Base-by-base conservation (phyloP, 495 filamentous ascomycete species). In the Talaromyces thailandensis region DNA sequence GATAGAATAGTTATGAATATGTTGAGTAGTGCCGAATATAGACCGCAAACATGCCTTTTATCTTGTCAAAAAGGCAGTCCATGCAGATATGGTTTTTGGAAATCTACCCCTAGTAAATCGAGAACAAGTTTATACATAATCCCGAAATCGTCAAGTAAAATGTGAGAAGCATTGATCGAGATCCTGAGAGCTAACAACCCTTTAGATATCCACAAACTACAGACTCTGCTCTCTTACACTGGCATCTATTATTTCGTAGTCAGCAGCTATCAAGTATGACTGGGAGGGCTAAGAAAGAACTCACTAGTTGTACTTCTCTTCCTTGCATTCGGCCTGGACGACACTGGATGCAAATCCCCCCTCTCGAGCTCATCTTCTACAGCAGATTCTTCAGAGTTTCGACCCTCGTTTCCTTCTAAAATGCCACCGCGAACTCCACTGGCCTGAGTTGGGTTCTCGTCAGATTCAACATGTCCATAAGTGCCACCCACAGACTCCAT, bases 401-500 rank as follows among this genome's bases (percentile, higher is more conserved):
- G 26, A 18, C 59, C 24, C 1, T 37, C 59, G 14, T 29, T 48
- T 21, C n/a, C 40, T 8, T 28, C 18, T 4, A 61, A 52, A 1
- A 51, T 24, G 8, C 59, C 40, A 61, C 59, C 24, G n/a, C 23
- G 51, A 6, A 55, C 24, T 6, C n/a, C 21, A 28, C 24, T 23
- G 0, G n/a, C 24, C 11, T 55, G 51, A 23, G 21, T 40, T 24
- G 56, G 21, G 12, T n/a, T 18, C 16, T 26, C 58, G 8, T 51
- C 43, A 6, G 43, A 32, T 6, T 69, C 59, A 32, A 66, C 69
- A 63, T 80, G 73, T 0, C 84, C 87, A 73, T 84, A 86, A 62
- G 80, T 81, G 3, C 90, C 92, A 24, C 91, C 89, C 6, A 89
- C 87, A 66, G 87, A 88, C 78, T 92, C 87, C 86, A 95, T 92